Evolutionary conservation across 345 rosid species (phyloP).

Genomic region (Populus ilicifolia): DNA sequence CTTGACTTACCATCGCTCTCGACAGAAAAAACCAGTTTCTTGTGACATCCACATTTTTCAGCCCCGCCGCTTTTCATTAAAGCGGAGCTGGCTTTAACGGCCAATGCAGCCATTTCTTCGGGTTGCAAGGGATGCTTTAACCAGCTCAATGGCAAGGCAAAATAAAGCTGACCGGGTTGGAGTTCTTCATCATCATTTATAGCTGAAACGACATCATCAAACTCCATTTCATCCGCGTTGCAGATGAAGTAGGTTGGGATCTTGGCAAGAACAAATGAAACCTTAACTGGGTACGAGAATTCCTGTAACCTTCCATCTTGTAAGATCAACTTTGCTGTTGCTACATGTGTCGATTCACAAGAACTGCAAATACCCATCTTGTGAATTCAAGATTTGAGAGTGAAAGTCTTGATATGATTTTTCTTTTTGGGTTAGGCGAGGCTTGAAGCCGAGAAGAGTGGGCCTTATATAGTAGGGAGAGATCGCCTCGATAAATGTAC

Average conservation of each 20-base stretch:
- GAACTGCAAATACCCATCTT: slow-evolving; percentile 91
- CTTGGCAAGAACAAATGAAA: slow-evolving; percentile 55
- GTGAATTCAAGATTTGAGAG: not conserved
- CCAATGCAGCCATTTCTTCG: slow-evolving; percentile 97
- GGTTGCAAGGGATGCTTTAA: slow-evolving; percentile 61
- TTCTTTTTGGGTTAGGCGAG: too few relatives aligned
- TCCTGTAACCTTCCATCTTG: slow-evolving; percentile 81
- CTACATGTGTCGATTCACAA: slow-evolving; percentile 55
- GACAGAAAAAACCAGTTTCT: slow-evolving; percentile 33
- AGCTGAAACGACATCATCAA: slow-evolving; percentile 68
- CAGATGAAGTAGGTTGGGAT: slow-evolving; percentile 68
- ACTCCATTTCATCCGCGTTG: slow-evolving; percentile 94
- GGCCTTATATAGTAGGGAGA: not conserved
- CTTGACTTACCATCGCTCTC: slow-evolving; percentile 13
- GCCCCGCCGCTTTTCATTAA: slow-evolving; percentile 44
- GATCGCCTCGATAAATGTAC: slow-evolving; percentile 14
- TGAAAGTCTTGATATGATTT: not conserved
- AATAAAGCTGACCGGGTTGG: slow-evolving; percentile 81
- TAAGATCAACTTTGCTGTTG: slow-evolving; percentile 76
- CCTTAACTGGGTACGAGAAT: slow-evolving; percentile 72
- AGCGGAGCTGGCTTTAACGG: slow-evolving; percentile 93
- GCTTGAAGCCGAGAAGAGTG: too few relatives aligned
- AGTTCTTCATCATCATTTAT: slow-evolving; percentile 66
- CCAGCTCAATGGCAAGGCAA: slow-evolving; percentile 65
- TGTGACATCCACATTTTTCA: slow-evolving; percentile 40